These are phyloP conservation scores for Hordeum vulgare DNA, from an alignment of 176 grass and related monocot genomes.

Conservation along the genomic window MorexV3_pseudomolecules_assembly NC_058523.1:526506163-526506662, in stretches of 20 bases:
- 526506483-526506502: not conserved
- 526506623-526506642: not conserved
- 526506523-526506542: not conserved
- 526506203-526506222: not conserved
- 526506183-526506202: not conserved
- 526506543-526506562: not conserved
- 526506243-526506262: not conserved
- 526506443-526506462: not conserved
- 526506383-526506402: not conserved
- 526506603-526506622: not conserved
- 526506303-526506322: not conserved
- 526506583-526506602: not conserved
- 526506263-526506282: not conserved
- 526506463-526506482: not conserved
- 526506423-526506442: not conserved
- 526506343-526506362: not conserved
- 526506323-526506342: not conserved
- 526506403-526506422: not conserved
- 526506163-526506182: no score
- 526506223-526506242: not conserved
- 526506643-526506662: constrained; percentile 15
- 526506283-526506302: not conserved
- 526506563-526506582: not conserved
- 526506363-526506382: not conserved
- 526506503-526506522: not conserved